Base-by-base conservation (phyloP, 2,329 filamentous ascomycete genomes). In the Epichloe elymi region DNA sequence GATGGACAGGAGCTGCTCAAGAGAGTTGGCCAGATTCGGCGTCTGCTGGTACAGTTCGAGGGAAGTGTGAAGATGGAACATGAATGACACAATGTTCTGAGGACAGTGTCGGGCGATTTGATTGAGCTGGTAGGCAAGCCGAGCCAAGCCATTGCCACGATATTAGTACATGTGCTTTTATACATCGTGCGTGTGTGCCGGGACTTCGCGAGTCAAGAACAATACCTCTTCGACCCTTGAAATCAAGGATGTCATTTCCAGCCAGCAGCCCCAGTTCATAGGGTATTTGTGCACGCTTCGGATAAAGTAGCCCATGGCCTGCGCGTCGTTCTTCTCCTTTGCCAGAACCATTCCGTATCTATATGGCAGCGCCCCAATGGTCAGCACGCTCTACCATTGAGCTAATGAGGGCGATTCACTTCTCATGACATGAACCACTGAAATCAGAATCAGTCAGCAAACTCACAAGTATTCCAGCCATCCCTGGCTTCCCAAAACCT, bases 211-310 rank as follows among this genome's bases (percentile, higher is more conserved):
- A 11, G 26, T 30, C 1, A 4, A 10, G 5, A 26, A 41, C 11
- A 54, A 67, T 67, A 93, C 85, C 67, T 95, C 88, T 66, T 96
- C 89, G 8, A 85, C 76, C 36, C 85, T 82, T 37, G 81, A 80
- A 53, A 95, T 79, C 26, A 97, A 74, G 39, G 83, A 83, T 4
- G 86, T 87, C 65, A 98, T 79, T 69, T 98, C 93, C 53, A 93
- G 78, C 93, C 93, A 98, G 55, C 89, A 90, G 7, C 89, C 88
- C 93, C 93, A 98, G 63, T 97, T 95, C 78, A 90, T 95, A 1
- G 89, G 87, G 60, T 89, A 95, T 40, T 88, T 72, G 64, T 94
- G 86, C 10, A 96, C 87, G 62, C 90, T 95, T 56, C 82, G 79
- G 48, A 96, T 74, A n/a, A 98, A 75, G 76, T 86, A 95, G 56